Percentiles rank a stretch among this genome's conserved stretches.
Evolutionary conservation across 306 rosid genomes (phyloP).

Genomic region (Arachis hypogaea): DNA sequence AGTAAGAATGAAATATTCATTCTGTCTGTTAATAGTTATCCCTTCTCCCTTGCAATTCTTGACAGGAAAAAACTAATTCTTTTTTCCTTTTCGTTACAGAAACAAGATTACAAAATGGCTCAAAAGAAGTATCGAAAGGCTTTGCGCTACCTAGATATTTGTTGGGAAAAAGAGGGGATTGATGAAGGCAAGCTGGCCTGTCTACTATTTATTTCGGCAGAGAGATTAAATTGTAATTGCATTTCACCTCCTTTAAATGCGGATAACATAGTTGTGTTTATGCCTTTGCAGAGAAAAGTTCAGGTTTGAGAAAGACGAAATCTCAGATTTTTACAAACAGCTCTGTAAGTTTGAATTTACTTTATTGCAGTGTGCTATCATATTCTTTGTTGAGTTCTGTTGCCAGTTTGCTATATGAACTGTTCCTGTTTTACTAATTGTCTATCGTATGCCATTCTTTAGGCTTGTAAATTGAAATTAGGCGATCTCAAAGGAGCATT

Average conservation of each 20-base stretch:
- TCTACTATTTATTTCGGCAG: background rate
- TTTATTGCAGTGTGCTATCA: constrained; percentile 7
- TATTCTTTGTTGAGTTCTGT: constrained; percentile 25
- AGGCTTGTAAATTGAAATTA: constrained; percentile 93
- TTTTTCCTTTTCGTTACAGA: constrained; percentile 45
- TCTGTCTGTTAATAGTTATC: constrained; percentile 24
- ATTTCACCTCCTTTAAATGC: background rate
- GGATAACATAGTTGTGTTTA: constrained; percentile 18
- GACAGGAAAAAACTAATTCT: background rate
- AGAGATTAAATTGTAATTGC: constrained; percentile 14
- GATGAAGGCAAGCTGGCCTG: constrained; percentile 66
- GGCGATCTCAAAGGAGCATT: constrained; percentile 92
- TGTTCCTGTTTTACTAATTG: constrained; percentile 14
- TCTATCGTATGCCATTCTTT: constrained; percentile 22
- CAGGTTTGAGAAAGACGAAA: constrained; percentile 74
- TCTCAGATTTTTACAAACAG: constrained; percentile 94
- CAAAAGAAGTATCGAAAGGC: constrained; percentile 81
- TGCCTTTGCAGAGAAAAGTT: constrained; percentile 69
- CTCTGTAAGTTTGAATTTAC: constrained; percentile 65
- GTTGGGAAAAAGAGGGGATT: constrained; percentile 95
- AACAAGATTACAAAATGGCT: constrained; percentile 86
- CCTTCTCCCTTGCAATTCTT: background rate
- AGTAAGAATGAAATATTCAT: constrained; percentile 8
- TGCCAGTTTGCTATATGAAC: constrained; percentile 21
- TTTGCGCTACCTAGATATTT: constrained; percentile 77